phyloP scores from a whole-genome alignment of 768 basidiomycete species.

The Multifurca ochricompacta region DNA sequence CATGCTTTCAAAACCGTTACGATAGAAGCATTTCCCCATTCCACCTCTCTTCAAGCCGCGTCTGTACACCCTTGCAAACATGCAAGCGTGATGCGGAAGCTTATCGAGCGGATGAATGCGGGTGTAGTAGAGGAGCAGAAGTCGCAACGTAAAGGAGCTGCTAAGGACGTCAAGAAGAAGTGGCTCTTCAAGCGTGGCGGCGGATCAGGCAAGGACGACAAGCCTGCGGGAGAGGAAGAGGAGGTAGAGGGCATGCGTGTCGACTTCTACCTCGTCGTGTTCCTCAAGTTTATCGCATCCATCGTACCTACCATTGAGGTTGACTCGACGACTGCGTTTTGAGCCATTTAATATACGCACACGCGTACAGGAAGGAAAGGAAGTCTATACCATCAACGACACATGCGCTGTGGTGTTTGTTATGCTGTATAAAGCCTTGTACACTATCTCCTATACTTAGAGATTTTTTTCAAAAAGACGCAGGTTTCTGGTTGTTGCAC shows the following conservation, averaged over 20 bases:
- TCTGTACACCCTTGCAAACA: constrained; percentile 99
- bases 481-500: too few relatives aligned
- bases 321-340: constrained; percentile 68
- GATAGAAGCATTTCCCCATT: constrained; percentile 97
- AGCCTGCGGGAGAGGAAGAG: constrained; percentile 46
- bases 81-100: constrained; percentile 98
- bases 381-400: constrained; percentile 15
- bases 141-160: constrained; percentile 45
- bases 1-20: constrained; percentile 99
- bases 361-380: constrained; percentile 1
- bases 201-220: constrained; percentile 47
- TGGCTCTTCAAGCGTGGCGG: constrained; percentile 75
- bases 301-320: constrained; percentile 99
- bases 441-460: constrained; percentile 15
- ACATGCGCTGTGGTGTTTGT: neutral
- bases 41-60: constrained; percentile 73
- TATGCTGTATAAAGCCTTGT: constrained; percentile 15
- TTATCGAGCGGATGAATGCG: constrained; percentile 96
- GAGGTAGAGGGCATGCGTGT: constrained; percentile 89
- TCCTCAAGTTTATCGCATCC: constrained; percentile 98
- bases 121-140: constrained; percentile 79
- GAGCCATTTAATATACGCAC: constrained; percentile 7
- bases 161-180: constrained; percentile 56
- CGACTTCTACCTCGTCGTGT: constrained; percentile 96
- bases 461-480: neutral